Evolutionary conservation across 768 basidiomycete species (phyloP), one percentile per base, ranked within the genome.

Genomic region (Podaxis sp.): DNA sequence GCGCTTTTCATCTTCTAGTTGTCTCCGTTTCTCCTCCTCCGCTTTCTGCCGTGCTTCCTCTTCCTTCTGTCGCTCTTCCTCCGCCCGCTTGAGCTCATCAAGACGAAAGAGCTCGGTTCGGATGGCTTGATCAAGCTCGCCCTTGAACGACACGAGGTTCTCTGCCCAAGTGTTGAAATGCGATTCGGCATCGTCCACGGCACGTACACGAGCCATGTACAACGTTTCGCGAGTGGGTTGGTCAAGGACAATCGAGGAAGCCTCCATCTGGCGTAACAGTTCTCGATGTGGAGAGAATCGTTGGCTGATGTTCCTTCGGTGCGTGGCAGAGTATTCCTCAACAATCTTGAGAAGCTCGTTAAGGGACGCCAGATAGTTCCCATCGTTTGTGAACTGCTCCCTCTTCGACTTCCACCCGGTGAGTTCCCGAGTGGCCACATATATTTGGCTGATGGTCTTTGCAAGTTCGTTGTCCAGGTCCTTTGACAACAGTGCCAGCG

Each of bases 251-350:
- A 74, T 72, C 36, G 83, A 77, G 7, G 71, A 62, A 35, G 74
- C 65, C n/a, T 87, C 83, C 77, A 93, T 84, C 23, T 71, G 73
- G 18, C 77, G 77, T 18, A 91, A 73, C 2, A 82, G 70, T 47
- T 84, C 81, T 18, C 80, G 85, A 47, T 86, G 77, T 5, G 78
- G 74, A 16, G 83, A 80, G 46, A 89, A 72, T 0, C 82, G 82
- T 23, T 77, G 76, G 11, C 76, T 70, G 37, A 70, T 62, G 21
- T 61, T 54, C 7, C 61, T 61, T 27, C 69, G 63, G 32, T 55
- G 50, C 5, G 64, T 35, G 7, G 36, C 27, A 11, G 56, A 51
- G 38, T 62, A 84, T 74, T 32, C 69, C 67, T 58, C 71, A 63
- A 65, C 76, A 73, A 66, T 77, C 71, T 3, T 68, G 59, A 48